phyloP scores from a whole-genome alignment of 1,284 basidiomycete genomes.

The Grifola frondosa region DNA sequence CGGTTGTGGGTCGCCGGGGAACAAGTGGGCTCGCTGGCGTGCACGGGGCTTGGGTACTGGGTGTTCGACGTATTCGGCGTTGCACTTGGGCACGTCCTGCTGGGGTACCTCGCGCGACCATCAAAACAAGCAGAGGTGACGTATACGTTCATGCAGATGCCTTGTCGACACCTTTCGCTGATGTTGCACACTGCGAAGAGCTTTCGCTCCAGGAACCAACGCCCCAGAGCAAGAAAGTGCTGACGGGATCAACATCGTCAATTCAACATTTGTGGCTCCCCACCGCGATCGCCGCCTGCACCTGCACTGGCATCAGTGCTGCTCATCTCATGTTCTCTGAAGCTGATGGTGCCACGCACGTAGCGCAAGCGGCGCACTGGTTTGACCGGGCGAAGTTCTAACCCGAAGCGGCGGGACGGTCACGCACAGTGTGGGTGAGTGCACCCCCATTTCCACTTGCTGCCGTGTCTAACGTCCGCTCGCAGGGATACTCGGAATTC shows the following conservation, averaged over 20 bases:
- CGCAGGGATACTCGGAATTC: constrained; percentile 78
- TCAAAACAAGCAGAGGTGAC: constrained; percentile 28
- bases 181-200: no score
- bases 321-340: no score
- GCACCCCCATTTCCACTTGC: no score
- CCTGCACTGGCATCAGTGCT: no score
- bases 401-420: constrained; percentile 63
- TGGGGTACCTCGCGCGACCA: constrained; percentile 35
- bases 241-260: no score
- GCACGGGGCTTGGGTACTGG: constrained; percentile 93
- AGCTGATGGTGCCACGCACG: no score
- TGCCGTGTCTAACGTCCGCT: constrained; percentile 1
- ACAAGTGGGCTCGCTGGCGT: constrained; percentile 81
- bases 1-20: constrained; percentile 90
- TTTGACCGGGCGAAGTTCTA: constrained; percentile 77
- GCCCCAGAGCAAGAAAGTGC: no score
- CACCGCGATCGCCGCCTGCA: no score
- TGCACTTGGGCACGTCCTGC: constrained; percentile 54
- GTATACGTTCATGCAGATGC: no score
- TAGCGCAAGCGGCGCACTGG: constrained; percentile 89
- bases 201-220: no score
- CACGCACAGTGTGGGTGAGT: constrained; percentile 74
- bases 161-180: no score
- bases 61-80: constrained; percentile 92
- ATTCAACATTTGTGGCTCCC: no score